These are phyloP conservation scores for Craspedostauros australis DNA, from an alignment of 108 stramenopile genomes.

Conservation along the genomic window DNA sequence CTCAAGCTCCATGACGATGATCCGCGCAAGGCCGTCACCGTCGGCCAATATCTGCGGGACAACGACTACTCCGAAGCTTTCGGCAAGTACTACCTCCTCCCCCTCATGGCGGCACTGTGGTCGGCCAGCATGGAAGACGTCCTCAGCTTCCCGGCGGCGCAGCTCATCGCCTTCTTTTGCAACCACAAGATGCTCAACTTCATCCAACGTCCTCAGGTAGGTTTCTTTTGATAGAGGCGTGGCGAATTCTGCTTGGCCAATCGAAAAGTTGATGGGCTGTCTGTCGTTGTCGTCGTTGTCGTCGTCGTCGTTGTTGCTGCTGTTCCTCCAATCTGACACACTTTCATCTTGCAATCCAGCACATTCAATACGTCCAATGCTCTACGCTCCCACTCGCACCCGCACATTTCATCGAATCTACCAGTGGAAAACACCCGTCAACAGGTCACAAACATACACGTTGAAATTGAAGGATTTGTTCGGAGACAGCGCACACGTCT, in stretches of 20 bases:
- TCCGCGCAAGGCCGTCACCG: slow-evolving; percentile 66
- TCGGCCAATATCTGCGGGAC: slow-evolving; percentile 75
- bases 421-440: slow-evolving; percentile 84
- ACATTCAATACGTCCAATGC: too few species aligned
- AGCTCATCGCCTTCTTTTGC: slow-evolving; percentile 86
- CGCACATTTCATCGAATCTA: slow-evolving; percentile 7
- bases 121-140: slow-evolving; percentile 77
- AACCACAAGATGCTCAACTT: slow-evolving; percentile 94
- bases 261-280: too few species aligned
- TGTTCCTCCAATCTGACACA: too few species aligned
- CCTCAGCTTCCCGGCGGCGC: slow-evolving; percentile 68
- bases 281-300: too few species aligned
- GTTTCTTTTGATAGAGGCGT: too few species aligned
- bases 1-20: slow-evolving; percentile 56
- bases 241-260: too few species aligned
- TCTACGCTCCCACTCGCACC: too few species aligned
- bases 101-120: slow-evolving; percentile 97
- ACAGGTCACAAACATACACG: slow-evolving; percentile 77
- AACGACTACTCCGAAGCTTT: slow-evolving; percentile 78
- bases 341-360: too few species aligned
- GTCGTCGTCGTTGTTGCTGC: too few species aligned
- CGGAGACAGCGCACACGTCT: slow-evolving; percentile 51
- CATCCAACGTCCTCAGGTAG: slow-evolving; percentile 57
- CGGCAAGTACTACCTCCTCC: slow-evolving; percentile 78
- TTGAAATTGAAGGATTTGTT: slow-evolving; percentile 48